These are phyloP conservation scores for Talaromyces verruculosus DNA, from an alignment of 2,329 filamentous ascomycete genomes.

Conservation along the genomic window DNA sequence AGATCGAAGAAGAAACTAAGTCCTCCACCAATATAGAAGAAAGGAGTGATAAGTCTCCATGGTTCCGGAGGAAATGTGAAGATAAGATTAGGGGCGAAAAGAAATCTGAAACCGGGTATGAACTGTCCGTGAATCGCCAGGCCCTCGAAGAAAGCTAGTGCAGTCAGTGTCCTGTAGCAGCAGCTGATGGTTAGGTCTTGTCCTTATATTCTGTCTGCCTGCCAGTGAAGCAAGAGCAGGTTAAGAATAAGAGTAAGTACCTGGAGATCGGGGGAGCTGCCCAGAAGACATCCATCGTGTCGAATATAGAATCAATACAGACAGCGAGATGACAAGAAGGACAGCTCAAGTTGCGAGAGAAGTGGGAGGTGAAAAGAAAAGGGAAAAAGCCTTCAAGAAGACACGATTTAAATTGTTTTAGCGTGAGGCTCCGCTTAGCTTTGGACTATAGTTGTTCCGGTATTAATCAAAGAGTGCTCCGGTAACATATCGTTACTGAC, in stretches of 20 bases:
- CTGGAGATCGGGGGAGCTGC: slow-evolving; percentile 65
- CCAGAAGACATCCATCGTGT: slow-evolving; percentile 62
- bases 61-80: slow-evolving; percentile 60
- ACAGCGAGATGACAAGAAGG: background rate
- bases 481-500: background rate
- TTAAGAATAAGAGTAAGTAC: slow-evolving; percentile 45
- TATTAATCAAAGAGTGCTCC: background rate
- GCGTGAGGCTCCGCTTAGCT: slow-evolving; percentile 17
- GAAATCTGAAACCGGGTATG: slow-evolving; percentile 52
- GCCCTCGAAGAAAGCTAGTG: slow-evolving; percentile 63
- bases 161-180: slow-evolving; percentile 64
- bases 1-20: slow-evolving; percentile 68
- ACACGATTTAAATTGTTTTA: slow-evolving; percentile 16
- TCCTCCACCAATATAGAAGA: slow-evolving; percentile 57
- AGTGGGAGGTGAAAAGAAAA: background rate
- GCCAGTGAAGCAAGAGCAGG: background rate
- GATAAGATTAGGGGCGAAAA: slow-evolving; percentile 54
- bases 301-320: background rate
- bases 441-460: slow-evolving; percentile 11
- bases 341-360: background rate
- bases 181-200: slow-evolving; percentile 45
- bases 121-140: slow-evolving; percentile 60
- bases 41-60: slow-evolving; percentile 60
- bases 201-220: slow-evolving; percentile 23
- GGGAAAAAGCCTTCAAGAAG: background rate